Evolutionary conservation across 352 stramenopile species (phyloP), one percentile per base, ranked within the genome.

Genomic region (Stramenopiles sp.): DNA sequence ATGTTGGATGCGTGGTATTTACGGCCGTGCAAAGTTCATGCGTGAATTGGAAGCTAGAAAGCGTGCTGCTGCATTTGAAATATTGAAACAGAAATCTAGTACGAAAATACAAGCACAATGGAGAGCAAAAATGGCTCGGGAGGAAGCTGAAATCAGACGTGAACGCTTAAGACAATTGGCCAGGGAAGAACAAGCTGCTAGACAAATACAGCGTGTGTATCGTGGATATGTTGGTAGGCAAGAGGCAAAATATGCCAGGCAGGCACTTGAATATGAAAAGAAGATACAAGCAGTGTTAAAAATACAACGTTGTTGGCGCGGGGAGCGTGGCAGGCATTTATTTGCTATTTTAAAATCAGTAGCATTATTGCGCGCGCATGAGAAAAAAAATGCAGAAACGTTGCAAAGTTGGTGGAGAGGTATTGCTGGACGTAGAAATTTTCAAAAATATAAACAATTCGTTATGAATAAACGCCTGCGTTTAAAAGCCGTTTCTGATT

Each of bases 271-370:
- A 6, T 80, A 78, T n/a, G 32, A 63, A 27, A 73, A 83, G 65
- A 77, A 83, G 73, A 80, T 91, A 13, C 82, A 90, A 13, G 88
- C 87, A 0, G 86, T 84, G 0, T 81, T 85, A 0, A 83, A 83
- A 20, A 86, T 93, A 80, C 89, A 93, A 80, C 87, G 87, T 73
- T 82, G 91, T 1, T 90, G 89, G 29, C 88, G 89, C 30, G 88
- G 89, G 0, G 80, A 91, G 79, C 86, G 88, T 0, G 86, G 92
- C 65, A 91, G 91, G 38, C 88, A 93, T 65, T 80, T 92, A 33
- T 83, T 86, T 0, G 85, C 87, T 0, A 87, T 93, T 63, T 80
- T 92, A 31, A 30, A 43, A 0, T 79, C 69, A n/a, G 43, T 87
- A 30, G 63, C 77, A 7, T 63, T 73, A 7, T 31, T 87, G 30